Conservation (phyloP, 345 rosid genomes). For the Eucalyptus shirleyi region DNA sequence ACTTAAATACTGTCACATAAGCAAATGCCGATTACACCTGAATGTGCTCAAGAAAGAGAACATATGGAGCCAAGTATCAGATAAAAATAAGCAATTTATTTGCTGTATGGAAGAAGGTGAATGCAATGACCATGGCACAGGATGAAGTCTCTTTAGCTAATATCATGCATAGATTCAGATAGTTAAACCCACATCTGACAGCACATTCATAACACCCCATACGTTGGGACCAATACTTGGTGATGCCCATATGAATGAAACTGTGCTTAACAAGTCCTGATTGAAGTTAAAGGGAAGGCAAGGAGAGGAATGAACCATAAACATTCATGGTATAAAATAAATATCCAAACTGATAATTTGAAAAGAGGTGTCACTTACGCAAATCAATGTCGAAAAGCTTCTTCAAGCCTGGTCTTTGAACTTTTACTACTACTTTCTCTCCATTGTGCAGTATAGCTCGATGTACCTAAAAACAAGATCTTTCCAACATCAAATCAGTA, state of each 20-base stretch:
- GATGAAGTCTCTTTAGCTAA: neutral
- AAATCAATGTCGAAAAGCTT: constrained; percentile 91
- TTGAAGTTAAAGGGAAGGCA: neutral
- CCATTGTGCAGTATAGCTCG: constrained; percentile 85
- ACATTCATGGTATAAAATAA: neutral
- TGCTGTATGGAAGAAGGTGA: neutral
- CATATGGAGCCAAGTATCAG: neutral
- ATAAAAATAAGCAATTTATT: neutral
- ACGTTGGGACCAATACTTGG: neutral
- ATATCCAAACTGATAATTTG: neutral
- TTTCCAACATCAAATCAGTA: constrained; percentile 9
- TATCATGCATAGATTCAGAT: neutral
- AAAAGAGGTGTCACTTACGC: constrained; percentile 27
- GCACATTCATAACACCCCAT: neutral
- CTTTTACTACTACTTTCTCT: constrained; percentile 84
- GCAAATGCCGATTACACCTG: neutral
- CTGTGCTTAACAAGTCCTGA: neutral
- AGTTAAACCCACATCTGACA: neutral
- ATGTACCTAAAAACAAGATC: constrained; percentile 50
- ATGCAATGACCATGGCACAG: neutral
- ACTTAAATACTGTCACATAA: neutral
- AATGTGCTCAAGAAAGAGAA: neutral
- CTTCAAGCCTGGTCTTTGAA: constrained; percentile 92
- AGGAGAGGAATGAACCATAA: neutral
- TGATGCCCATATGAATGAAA: neutral